phyloP scores from a whole-genome alignment of 306 rosid species.

The Nissolia schottii region DNA sequence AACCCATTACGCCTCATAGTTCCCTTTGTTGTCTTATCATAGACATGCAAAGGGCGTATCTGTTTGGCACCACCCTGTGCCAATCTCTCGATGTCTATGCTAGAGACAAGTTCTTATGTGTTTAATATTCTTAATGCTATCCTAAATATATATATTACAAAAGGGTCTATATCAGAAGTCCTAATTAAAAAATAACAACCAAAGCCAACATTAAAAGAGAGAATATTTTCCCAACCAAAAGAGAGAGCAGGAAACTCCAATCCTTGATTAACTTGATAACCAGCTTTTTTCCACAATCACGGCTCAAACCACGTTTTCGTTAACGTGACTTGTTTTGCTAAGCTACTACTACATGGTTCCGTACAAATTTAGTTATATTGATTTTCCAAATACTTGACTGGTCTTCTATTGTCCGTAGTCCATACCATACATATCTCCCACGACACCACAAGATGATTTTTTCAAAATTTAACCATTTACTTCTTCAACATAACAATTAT shows the following conservation, averaged over 20 bases:
- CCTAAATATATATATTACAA: too few species aligned
- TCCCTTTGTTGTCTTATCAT: too few species aligned
- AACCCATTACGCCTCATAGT: too few species aligned
- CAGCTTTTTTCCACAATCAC: slow-evolving; percentile 28
- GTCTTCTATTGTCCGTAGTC: neutral
- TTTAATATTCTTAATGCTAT: too few species aligned
- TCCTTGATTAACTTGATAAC: slow-evolving; percentile 5
- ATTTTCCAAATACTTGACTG: slow-evolving; percentile 20
- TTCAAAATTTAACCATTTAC: slow-evolving; percentile 14
- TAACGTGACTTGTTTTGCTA: slow-evolving; percentile 12
- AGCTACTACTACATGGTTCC: neutral
- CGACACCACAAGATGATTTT: slow-evolving; percentile 11
- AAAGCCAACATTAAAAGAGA: too few species aligned
- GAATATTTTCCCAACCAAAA: neutral
- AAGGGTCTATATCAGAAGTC: too few species aligned
- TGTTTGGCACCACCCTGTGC: too few species aligned
- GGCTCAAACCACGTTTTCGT: slow-evolving; percentile 15
- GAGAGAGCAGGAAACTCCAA: neutral
- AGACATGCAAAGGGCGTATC: too few species aligned
- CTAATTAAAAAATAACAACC: too few species aligned
- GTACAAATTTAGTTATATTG: neutral
- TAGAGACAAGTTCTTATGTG: too few species aligned
- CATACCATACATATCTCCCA: neutral
- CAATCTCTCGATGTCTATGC: too few species aligned
- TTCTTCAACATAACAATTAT: neutral